Conservation (phyloP, 148 eudicot species). For the Agrostemma githago region DNA sequence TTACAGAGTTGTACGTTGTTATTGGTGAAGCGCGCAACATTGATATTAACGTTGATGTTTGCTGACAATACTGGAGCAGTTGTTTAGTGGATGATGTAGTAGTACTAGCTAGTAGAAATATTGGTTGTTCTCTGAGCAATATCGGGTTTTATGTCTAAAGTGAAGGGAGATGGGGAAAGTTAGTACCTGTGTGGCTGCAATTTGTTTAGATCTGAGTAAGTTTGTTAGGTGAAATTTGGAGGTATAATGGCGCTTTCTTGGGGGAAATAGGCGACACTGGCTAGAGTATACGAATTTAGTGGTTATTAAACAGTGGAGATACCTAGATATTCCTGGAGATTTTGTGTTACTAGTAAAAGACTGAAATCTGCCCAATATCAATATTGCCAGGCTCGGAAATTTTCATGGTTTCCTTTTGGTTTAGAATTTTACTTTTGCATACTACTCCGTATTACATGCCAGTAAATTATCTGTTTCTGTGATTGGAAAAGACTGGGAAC, state of each 20-base stretch:
- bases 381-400: not conserved
- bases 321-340: not conserved
- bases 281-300: not conserved
- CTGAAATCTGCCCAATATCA: not conserved
- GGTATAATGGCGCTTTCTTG: not conserved
- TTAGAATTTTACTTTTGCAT: not conserved
- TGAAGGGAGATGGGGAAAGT: not conserved
- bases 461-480: not conserved
- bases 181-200: not conserved
- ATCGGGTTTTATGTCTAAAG: not conserved
- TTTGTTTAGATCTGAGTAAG: not conserved
- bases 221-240: not conserved
- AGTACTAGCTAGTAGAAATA: not conserved
- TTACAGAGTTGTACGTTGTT: too few relatives aligned
- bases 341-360: not conserved
- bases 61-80: not conserved
- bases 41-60: not conserved
- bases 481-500: not conserved
- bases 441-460: not conserved
- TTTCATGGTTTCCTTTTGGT: not conserved
- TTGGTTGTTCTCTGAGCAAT: not conserved
- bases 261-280: not conserved
- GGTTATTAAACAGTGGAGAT: not conserved
- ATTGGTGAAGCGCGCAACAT: not conserved
- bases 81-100: not conserved